These are phyloP conservation scores for Fraxinus angustifolia DNA, from an alignment of 305 asterid species.

Conservation along the genomic window DNA sequence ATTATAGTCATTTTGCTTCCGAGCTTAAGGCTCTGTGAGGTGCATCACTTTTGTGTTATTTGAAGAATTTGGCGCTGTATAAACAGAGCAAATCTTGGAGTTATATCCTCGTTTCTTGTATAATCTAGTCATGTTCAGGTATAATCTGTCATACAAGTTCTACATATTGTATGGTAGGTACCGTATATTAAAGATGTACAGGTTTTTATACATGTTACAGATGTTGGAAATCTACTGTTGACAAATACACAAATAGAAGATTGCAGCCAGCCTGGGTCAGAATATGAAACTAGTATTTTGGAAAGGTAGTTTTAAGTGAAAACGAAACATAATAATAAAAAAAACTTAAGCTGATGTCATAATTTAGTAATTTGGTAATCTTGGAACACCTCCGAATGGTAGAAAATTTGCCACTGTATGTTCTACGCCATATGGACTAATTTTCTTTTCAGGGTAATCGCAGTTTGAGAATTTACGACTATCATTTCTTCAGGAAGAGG, in stretches of 20 bases:
- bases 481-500: conserved; percentile 63
- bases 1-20: conserved; percentile 25
- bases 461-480: neutral
- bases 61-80: neutral
- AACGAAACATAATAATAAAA: neutral
- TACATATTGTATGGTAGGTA: neutral
- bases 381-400: neutral
- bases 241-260: neutral
- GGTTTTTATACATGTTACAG: neutral
- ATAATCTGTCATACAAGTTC: neutral
- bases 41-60: conserved; percentile 12
- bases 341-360: neutral
- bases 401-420: neutral
- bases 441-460: neutral
- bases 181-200: neutral
- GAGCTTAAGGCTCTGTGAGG: conserved; percentile 44
- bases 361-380: neutral
- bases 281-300: neutral
- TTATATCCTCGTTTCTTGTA: neutral
- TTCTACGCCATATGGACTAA: neutral
- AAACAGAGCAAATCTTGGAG: neutral
- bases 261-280: neutral
- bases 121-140: neutral
- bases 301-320: neutral
- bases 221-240: neutral